Evolutionary conservation across 108 stramenopile genomes (phyloP).

Genomic region (Pseudonitzschia pungens): DNA sequence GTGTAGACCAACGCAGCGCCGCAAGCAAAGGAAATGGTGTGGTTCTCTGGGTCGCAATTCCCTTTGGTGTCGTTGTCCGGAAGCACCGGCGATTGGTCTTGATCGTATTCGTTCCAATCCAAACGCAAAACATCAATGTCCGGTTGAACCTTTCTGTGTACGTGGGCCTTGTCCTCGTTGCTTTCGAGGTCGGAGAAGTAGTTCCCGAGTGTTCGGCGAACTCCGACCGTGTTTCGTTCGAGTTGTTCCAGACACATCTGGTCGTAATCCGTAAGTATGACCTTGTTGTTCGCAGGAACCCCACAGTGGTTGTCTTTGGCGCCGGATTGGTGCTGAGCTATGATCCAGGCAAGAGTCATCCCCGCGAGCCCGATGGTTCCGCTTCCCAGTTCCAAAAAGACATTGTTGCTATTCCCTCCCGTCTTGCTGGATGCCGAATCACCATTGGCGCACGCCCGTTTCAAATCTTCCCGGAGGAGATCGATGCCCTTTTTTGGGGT

Average conservation of each 20-base stretch:
- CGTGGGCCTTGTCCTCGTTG: neutral
- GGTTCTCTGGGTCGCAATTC: neutral
- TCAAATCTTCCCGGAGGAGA: neutral
- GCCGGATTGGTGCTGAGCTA: conserved; percentile 7
- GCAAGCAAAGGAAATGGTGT: conserved; percentile 5
- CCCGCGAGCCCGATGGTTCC: conserved; percentile 20
- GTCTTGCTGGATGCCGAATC: neutral
- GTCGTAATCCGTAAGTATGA: conserved; percentile 16
- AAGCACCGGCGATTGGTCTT: conserved; percentile 5
- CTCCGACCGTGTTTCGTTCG: neutral
- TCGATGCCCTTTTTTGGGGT: neutral
- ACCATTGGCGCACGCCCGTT: neutral
- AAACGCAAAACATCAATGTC: conserved; percentile 1
- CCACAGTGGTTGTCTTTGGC: neutral
- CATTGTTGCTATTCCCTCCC: neutral
- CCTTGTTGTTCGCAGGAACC: neutral
- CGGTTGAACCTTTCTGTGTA: neutral
- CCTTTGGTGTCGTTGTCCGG: neutral
- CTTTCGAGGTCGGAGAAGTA: neutral
- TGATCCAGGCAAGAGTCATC: conserved; percentile 19
- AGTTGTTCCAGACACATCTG: conserved; percentile 8
- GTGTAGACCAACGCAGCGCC: conserved; percentile 22
- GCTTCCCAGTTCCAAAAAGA: conserved; percentile 17
- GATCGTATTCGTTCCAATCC: conserved; percentile 16
- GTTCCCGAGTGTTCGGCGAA: neutral